These are phyloP conservation scores for Fraxinus cuspidata DNA, from an alignment of 257 asterid genomes.

Conservation along the genomic window DNA sequence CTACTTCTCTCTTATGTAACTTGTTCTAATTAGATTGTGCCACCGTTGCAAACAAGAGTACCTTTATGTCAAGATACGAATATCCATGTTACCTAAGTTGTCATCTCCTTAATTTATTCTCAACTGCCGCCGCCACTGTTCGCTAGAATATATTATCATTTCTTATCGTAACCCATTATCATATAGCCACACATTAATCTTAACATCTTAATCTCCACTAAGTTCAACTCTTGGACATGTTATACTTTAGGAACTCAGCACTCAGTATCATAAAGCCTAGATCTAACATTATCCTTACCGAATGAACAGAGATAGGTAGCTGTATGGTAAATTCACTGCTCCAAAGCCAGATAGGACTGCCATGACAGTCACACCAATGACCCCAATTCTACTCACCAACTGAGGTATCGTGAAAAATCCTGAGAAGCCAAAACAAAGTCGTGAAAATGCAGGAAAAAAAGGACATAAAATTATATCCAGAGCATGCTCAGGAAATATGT, in stretches of 20 bases:
- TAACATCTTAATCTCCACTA: too few relatives aligned
- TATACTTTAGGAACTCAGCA: not conserved
- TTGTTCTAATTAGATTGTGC: not conserved
- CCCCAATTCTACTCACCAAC: conserved; percentile 97
- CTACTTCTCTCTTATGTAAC: not conserved
- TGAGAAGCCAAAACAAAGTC: conserved; percentile 33
- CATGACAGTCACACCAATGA: conserved; percentile 96
- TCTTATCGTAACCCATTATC: not conserved
- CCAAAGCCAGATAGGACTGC: conserved; percentile 98
- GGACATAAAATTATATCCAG: not conserved
- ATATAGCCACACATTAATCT: too few relatives aligned
- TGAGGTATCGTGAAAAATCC: conserved; percentile 97
- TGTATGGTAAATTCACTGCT: conserved; percentile 96
- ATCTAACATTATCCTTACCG: conserved; percentile 54
- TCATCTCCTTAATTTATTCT: not conserved
- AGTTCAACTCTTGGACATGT: not conserved
- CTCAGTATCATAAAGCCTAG: conserved; percentile 1
- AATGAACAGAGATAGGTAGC: conserved; percentile 93
- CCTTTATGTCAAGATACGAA: not conserved
- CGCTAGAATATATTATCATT: not conserved
- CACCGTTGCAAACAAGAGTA: not conserved
- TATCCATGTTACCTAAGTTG: not conserved
- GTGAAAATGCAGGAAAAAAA: conserved; percentile 8
- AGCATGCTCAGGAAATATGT: conserved; percentile 6
- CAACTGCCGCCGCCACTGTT: not conserved